Base-by-base conservation (phyloP, 352 stramenopile genomes). In the Phytophthora macrochlamydospora region DNA sequence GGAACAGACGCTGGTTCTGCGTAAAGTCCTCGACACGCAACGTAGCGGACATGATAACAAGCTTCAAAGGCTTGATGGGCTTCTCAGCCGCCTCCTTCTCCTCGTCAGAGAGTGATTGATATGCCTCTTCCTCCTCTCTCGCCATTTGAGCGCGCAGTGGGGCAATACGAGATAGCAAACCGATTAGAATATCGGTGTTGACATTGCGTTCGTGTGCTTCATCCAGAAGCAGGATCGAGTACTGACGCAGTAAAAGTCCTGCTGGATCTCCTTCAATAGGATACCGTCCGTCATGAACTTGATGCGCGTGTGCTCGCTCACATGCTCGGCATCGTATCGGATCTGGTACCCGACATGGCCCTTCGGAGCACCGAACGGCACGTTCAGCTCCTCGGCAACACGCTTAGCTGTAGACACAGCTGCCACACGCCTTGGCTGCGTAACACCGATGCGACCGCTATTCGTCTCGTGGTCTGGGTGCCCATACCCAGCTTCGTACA, bases 271-370 rank as follows among this genome's bases (percentile, higher is more conserved):
- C 71, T 98, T 94, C n/a, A 99, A 79, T 40, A 99, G 73, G 61
- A 99, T 99, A 64, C 98, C 98, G 71, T 99, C 98, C 4, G 98
- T 99, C 97, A 99, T 99, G 73, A 99, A 99, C 76, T 99, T 99
- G 52, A 99, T 85, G 7, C 88, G 84, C 13, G 95, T 99, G 24
- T 88, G 69, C 28, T 85, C 56, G 32, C 92, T 90, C 7, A 99
- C 77, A 38, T 98, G 96, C 49, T 92, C 91, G 4, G 82, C 91
- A 76, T 99, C 98, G 71, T 99, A 99, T 65, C 98, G 94, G 35
- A 99, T 99, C 75, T 99, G 95, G 78, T 99, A 99, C 3, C 95
- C 93, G 7, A 99, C 97, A 37, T 91, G 75, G 3, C 84, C 83
- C 2, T 79, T 67, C 2, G 62, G 59, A 2, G 68, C 65, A n/a